A percentile compares a stretch with the other conserved stretches of the same genome.
phyloP scores from a whole-genome alignment of 495 filamentous ascomycete species.

The Pyrenula massariospora region DNA sequence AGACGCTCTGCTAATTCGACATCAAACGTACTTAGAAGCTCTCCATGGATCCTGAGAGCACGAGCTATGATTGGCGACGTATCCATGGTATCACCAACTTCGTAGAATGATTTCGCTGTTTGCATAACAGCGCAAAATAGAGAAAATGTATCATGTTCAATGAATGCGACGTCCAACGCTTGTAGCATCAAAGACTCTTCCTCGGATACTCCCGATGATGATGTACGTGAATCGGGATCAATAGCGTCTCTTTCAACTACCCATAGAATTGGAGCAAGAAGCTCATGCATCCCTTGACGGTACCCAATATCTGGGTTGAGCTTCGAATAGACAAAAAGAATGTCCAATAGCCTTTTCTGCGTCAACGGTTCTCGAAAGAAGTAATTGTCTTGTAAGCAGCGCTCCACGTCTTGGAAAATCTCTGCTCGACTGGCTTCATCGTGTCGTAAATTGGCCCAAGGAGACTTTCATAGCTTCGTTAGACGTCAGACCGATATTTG shows the following conservation, averaged over 20 bases:
- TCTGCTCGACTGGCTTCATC: constrained; percentile 79
- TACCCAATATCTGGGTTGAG: constrained; percentile 82
- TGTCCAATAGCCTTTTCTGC: constrained; percentile 73
- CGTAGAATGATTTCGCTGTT: constrained; percentile 76
- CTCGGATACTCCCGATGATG: constrained; percentile 4
- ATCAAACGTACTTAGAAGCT: constrained; percentile 65
- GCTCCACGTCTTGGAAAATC: constrained; percentile 89
- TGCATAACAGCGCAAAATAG: constrained; percentile 83
- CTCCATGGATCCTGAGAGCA: constrained; percentile 75
- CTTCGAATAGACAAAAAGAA: constrained; percentile 90
- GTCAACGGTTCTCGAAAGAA: constrained; percentile 76
- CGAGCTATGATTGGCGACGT: constrained; percentile 75
- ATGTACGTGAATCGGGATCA: constrained; percentile 14
- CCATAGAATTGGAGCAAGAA: constrained; percentile 85
- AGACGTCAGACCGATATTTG: constrained; percentile 18
- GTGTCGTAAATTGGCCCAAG: constrained; percentile 72
- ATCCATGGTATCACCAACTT: constrained; percentile 34
- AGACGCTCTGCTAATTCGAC: constrained; percentile 74
- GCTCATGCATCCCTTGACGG: constrained; percentile 94
- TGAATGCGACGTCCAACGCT: constrained; percentile 54
- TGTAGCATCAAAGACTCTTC: constrained; percentile 43
- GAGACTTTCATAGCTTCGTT: constrained; percentile 54
- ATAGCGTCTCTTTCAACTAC: constrained; percentile 76
- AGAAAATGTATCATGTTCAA: constrained; percentile 87
- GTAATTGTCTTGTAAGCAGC: constrained; percentile 82